These are phyloP conservation scores for Zymoseptoria passerinii DNA, from an alignment of 2,329 filamentous ascomycete genomes.

Conservation along the genomic window DNA sequence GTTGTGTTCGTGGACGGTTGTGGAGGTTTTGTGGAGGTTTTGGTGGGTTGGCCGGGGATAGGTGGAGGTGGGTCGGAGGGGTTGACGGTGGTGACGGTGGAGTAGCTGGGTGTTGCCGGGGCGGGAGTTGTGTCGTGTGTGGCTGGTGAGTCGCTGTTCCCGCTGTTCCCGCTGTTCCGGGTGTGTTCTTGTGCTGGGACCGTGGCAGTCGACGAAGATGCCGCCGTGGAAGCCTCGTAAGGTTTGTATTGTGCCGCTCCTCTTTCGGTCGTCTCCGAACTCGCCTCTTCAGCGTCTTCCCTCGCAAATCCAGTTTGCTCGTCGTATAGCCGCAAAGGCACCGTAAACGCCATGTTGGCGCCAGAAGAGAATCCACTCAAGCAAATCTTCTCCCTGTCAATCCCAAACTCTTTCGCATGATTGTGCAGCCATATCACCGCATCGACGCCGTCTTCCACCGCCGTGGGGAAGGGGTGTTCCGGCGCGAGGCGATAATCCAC, in stretches of 20 bases:
- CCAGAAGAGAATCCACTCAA: constrained; percentile 57
- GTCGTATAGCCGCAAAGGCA: constrained; percentile 50
- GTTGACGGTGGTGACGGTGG: constrained; percentile 14
- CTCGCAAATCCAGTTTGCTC: constrained; percentile 31
- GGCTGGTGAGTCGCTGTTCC: neutral
- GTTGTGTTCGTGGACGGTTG: constrained; percentile 5
- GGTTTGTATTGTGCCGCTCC: neutral
- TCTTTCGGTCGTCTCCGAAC: neutral
- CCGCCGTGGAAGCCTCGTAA: constrained; percentile 12
- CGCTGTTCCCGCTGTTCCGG: no score
- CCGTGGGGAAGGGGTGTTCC: constrained; percentile 54
- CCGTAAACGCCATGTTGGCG: constrained; percentile 54
- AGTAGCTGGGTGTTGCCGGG: constrained; percentile 7
- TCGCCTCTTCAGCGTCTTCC: neutral
- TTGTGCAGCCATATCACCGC: constrained; percentile 51
- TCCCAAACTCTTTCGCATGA: constrained; percentile 47
- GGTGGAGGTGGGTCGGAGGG: constrained; percentile 10
- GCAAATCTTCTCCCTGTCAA: constrained; percentile 50
- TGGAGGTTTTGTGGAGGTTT: no score
- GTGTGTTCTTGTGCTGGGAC: neutral
- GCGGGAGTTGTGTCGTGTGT: constrained; percentile 1
- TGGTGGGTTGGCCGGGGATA: constrained; percentile 1
- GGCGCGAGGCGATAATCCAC: constrained; percentile 56
- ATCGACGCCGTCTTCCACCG: constrained; percentile 56
- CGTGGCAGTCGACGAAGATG: constrained; percentile 5